These are phyloP conservation scores for Scleroderma citrinum DNA, from an alignment of 768 basidiomycete species.

Conservation along the genomic window DNA sequence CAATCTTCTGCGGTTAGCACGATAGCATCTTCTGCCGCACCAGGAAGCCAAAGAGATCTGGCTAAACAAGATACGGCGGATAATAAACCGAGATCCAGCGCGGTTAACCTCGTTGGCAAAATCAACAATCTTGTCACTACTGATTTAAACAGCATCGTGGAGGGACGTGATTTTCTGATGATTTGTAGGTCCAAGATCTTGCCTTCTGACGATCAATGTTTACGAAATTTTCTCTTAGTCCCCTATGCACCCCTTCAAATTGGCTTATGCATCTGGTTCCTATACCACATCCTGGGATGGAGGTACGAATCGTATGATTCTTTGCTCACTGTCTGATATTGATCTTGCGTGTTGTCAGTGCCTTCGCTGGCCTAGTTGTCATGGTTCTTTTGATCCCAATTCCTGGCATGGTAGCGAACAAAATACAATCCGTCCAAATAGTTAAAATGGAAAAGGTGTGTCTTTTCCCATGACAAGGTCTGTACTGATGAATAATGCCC, in stretches of 20 bases:
- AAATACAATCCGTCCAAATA: constrained; percentile 42
- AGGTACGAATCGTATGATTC: constrained; percentile 13
- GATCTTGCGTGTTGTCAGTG: constrained; percentile 7
- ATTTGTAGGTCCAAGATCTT: not conserved
- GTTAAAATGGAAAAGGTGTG: constrained; percentile 41
- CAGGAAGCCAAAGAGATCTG: constrained; percentile 1
- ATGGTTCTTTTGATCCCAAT: constrained; percentile 52
- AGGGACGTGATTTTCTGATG: constrained; percentile 15
- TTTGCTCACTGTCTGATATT: not conserved
- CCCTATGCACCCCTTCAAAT: constrained; percentile 9
- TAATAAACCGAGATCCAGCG: constrained; percentile 12
- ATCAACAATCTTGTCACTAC: constrained; percentile 74
- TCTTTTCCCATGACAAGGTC: no score
- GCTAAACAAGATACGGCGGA: not conserved
- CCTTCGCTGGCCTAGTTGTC: constrained; percentile 51
- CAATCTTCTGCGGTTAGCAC: not conserved
- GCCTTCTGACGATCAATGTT: not conserved
- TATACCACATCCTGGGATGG: constrained; percentile 46
- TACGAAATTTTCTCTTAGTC: not conserved
- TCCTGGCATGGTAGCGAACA: constrained; percentile 50
- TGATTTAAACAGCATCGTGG: constrained; percentile 11
- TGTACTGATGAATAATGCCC: not conserved
- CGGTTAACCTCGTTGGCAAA: constrained; percentile 57
- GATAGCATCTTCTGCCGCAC: not conserved
- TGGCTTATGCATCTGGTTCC: constrained; percentile 33